phyloP scores from a whole-genome alignment of 129 eudicot genomes.

The Deinandra increscens region DNA sequence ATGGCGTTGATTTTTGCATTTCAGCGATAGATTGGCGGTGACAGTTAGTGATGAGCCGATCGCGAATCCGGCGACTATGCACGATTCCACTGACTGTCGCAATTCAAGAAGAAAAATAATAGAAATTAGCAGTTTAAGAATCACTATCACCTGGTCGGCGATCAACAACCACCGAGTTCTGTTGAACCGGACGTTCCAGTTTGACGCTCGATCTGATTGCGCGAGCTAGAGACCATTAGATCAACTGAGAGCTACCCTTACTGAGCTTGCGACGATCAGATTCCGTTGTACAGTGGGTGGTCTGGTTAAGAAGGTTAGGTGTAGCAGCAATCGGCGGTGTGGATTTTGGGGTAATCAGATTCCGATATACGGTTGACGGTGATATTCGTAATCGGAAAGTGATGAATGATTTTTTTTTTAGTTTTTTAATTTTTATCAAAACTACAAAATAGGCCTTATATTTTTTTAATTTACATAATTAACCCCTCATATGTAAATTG shows the following conservation, averaged over 20 bases:
- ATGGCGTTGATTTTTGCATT: no score
- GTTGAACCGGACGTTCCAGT: conserved; percentile 52
- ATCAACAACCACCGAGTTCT: conserved; percentile 11
- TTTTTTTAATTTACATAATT: no score
- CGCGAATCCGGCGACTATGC: no score
- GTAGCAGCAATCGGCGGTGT: conserved; percentile 30
- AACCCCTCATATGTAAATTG: no score
- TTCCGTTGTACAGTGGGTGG: conserved; percentile 37
- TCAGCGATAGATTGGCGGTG: no score
- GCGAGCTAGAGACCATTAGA: conserved; percentile 79
- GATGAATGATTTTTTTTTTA: no score
- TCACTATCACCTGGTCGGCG: neutral
- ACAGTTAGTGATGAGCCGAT: no score
- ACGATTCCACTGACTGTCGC: no score
- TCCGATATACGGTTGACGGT: no score
- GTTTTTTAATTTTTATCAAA: no score
- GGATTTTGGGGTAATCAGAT: conserved; percentile 21
- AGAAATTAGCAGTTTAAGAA: neutral
- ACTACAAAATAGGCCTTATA: no score
- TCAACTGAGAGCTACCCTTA: conserved; percentile 70
- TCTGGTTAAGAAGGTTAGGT: conserved; percentile 27
- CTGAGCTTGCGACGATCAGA: conserved; percentile 39
- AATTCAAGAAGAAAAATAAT: conserved; percentile 14
- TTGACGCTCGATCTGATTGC: conserved; percentile 79
- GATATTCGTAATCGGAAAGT: no score